Conservation (phyloP, 768 basidiomycete genomes). For the Leccinum boreale region DNA sequence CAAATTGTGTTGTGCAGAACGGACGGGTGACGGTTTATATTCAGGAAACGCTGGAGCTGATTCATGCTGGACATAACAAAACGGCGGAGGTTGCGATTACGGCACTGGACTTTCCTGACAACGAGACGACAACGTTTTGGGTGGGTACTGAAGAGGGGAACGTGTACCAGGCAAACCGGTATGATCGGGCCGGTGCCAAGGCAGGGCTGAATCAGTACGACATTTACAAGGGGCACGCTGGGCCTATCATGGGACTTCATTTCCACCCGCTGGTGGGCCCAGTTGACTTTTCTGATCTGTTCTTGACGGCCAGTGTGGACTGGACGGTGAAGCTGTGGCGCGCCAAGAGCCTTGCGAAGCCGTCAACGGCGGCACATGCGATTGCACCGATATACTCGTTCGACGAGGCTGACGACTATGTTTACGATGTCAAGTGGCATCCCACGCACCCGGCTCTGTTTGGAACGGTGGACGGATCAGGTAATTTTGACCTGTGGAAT, state of each 20-base stretch:
- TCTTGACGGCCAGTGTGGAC: conserved; percentile 89
- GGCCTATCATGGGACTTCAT: conserved; percentile 90
- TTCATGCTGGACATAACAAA: conserved; percentile 90
- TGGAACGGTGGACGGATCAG: conserved; percentile 90
- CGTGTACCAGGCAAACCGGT: conserved; percentile 93
- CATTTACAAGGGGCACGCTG: conserved; percentile 88
- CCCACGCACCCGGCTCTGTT: conserved; percentile 93
- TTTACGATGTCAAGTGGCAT: conserved; percentile 99
- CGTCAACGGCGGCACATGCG: conserved; percentile 50
- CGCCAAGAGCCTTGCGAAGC: conserved; percentile 71
- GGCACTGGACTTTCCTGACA: conserved; percentile 89
- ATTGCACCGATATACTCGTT: conserved; percentile 88
- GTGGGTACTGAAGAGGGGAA: conserved; percentile 98
- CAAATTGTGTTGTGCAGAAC: neutral
- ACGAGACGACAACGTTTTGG: conserved; percentile 96
- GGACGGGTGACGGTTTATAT: conserved; percentile 1
- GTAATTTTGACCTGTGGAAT: conserved; percentile 97
- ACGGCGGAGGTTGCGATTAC: conserved; percentile 97
- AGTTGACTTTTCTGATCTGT: conserved; percentile 94
- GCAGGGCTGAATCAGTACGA: conserved; percentile 93
- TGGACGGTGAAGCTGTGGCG: conserved; percentile 99
- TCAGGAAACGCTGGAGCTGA: conserved; percentile 90
- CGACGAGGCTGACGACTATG: conserved; percentile 97
- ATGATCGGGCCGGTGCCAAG: conserved; percentile 95
- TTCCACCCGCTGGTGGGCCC: conserved; percentile 92